Evolutionary conservation across 2,329 filamentous ascomycete genomes (phyloP).

Genomic region (Arthrobotrys conoides): DNA sequence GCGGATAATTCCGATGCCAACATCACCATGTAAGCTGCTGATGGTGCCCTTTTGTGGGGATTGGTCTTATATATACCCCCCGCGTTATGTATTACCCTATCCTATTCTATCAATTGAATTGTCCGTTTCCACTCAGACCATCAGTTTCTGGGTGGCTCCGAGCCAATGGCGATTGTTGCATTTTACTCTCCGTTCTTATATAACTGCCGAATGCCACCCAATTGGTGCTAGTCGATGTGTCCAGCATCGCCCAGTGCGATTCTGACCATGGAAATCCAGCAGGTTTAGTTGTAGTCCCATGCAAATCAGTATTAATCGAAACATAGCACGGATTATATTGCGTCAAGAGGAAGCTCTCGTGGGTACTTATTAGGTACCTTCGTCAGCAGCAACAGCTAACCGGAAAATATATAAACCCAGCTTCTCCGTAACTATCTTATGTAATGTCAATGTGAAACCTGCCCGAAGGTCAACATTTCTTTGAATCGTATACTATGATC

Average conservation of each 20-base stretch:
- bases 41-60: neutral
- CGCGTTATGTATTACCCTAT: neutral
- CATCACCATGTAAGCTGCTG: constrained; percentile 46
- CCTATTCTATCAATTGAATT: constrained; percentile 4
- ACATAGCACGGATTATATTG: neutral
- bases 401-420: neutral
- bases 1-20: constrained; percentile 58
- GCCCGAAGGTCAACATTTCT: neutral
- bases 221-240: constrained; percentile 1
- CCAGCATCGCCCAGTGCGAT: neutral
- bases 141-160: neutral
- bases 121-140: neutral
- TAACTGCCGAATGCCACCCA: constrained; percentile 10
- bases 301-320: neutral
- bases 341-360: neutral
- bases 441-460: neutral
- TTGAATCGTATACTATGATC: constrained; percentile 4
- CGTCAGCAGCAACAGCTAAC: too few relatives aligned
- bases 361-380: too few relatives aligned
- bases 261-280: constrained; percentile 6
- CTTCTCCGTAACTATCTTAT: neutral
- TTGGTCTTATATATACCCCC: neutral
- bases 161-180: constrained; percentile 6
- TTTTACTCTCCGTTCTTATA: constrained; percentile 11
- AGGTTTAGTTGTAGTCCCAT: neutral